phyloP scores from a whole-genome alignment of 345 rosid genomes.

The Aquilaria sinensis region DNA sequence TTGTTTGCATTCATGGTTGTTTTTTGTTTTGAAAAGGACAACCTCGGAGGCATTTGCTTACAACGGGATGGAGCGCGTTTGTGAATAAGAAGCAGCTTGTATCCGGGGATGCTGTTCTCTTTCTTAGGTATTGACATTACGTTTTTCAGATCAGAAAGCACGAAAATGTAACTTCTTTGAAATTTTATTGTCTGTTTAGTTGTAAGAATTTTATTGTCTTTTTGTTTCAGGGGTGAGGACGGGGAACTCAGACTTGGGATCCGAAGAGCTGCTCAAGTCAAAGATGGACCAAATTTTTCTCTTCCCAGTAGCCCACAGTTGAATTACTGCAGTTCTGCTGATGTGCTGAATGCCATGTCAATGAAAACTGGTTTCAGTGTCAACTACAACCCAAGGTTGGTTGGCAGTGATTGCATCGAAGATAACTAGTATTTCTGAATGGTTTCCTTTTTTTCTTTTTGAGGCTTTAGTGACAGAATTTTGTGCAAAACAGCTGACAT shows the following conservation, averaged over 20 bases:
- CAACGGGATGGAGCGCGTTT: constrained; percentile 63
- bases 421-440: neutral
- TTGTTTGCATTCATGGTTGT: neutral
- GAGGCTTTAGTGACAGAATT: too few species aligned
- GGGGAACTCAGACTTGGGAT: constrained; percentile 82
- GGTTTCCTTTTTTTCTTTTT: too few species aligned
- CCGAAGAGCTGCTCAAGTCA: constrained; percentile 72
- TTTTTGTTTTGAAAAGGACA: constrained; percentile 34
- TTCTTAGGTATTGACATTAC: constrained; percentile 34
- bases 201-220: constrained; percentile 4
- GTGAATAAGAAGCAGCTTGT: constrained; percentile 60
- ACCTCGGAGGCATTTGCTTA: constrained; percentile 63
- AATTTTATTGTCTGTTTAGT: neutral
- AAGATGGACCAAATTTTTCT: constrained; percentile 42
- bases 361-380: constrained; percentile 46
- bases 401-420: constrained; percentile 3
- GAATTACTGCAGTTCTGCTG: constrained; percentile 46
- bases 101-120: constrained; percentile 67
- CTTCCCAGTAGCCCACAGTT: constrained; percentile 36
- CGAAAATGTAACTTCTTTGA: neutral
- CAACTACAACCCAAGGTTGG: constrained; percentile 82
- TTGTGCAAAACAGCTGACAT: too few species aligned
- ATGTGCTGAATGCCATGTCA: constrained; percentile 58
- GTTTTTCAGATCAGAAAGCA: too few species aligned
- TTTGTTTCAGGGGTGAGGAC: constrained; percentile 64